These are phyloP conservation scores for Musa acuminata DNA, from an alignment of 176 grass and related monocot species.

Conservation along the genomic window DNA sequence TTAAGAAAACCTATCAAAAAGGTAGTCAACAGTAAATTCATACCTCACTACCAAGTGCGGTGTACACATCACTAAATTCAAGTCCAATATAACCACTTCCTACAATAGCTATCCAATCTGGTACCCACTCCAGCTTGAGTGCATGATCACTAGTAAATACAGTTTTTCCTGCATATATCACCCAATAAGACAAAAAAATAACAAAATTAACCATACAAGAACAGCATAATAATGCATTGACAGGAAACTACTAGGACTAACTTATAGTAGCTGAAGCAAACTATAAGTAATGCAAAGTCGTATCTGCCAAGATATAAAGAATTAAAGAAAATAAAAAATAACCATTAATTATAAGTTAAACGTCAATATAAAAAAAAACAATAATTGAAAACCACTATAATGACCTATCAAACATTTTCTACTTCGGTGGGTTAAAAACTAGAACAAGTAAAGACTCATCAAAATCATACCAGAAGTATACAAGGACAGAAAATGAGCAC, in stretches of 20 bases:
- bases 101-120: conserved; percentile 96
- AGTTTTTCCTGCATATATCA: conserved; percentile 51
- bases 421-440: neutral
- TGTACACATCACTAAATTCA: conserved; percentile 98
- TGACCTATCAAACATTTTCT: neutral
- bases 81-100: conserved; percentile 99
- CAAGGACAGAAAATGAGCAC: neutral
- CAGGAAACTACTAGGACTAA: too few species aligned
- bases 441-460: neutral
- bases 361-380: neutral
- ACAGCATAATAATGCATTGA: too few species aligned
- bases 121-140: conserved; percentile 82
- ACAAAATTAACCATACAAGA: neutral
- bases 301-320: neutral
- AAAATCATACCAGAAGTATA: neutral
- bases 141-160: conserved; percentile 97
- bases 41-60: conserved; percentile 92
- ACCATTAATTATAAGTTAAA: neutral
- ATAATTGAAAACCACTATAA: neutral
- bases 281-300: neutral
- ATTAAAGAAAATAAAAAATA: neutral
- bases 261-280: neutral
- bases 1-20: neutral
- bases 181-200: neutral
- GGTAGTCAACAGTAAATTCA: neutral